Conservation (phyloP, 176 grass and related monocot genomes). For the Pontederia crassipes region DNA sequence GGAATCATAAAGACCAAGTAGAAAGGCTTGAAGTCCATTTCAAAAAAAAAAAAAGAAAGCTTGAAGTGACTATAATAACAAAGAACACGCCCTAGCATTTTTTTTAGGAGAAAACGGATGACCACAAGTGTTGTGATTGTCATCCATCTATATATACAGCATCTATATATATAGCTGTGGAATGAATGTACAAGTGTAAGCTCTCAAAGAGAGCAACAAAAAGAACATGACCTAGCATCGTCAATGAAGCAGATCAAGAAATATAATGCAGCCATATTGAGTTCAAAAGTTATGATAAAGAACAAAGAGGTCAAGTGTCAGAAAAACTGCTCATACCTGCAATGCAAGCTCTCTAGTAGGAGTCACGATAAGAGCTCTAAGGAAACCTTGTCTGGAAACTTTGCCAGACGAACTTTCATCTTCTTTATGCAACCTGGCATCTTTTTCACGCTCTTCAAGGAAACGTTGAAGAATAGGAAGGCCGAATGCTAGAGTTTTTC, state of each 20-base stretch:
- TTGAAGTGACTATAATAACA: background rate
- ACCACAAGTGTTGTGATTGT: too few relatives aligned
- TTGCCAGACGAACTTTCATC: constrained; percentile 16
- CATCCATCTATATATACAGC: too few relatives aligned
- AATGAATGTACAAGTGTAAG: too few relatives aligned
- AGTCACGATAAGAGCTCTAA: constrained; percentile 77
- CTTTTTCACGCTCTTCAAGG: constrained; percentile 80
- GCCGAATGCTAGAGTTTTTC: constrained; percentile 88
- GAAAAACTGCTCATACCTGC: constrained; percentile 33
- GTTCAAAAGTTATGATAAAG: too few relatives aligned
- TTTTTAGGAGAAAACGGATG: too few relatives aligned
- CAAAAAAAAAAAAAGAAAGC: background rate
- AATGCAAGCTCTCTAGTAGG: constrained; percentile 89
- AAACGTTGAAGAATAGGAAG: constrained; percentile 81
- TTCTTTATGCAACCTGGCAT: constrained; percentile 24
- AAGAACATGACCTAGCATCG: too few relatives aligned
- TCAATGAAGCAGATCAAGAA: too few relatives aligned
- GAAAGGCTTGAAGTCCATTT: background rate
- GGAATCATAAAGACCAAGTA: too few relatives aligned
- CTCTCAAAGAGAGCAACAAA: too few relatives aligned
- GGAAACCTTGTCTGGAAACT: constrained; percentile 33
- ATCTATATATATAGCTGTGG: too few relatives aligned
- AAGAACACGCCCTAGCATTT: background rate
- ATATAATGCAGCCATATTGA: too few relatives aligned
- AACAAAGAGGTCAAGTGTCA: background rate